Base-by-base conservation (phyloP, 345 rosid species). In the Eucalyptus curtisii region DNA sequence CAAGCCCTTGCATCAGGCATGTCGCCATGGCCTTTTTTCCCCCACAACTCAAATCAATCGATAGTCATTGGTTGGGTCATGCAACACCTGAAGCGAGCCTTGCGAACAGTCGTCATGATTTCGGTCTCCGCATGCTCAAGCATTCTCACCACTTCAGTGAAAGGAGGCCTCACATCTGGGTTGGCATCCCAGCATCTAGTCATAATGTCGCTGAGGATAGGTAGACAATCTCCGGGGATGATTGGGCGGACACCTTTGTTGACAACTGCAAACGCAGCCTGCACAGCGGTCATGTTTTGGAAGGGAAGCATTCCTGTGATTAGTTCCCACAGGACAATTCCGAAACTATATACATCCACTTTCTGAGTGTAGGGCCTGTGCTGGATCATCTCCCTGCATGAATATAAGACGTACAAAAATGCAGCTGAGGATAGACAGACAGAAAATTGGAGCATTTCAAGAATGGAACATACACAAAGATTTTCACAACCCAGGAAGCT, bases 61-160 rank as follows among this genome's bases (percentile, higher is more conserved):
- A 48, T 2, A 49, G 94, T 92, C 94, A 90, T 91, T 47, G 94
- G 94, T 15, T 90, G 92, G 44, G 92, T 71, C 15, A 92, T 87
- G 86, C 94, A 93, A 85, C 94, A 93, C 90, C 93, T 90, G 92
- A 93, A 93, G 44, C 93, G 93, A 57, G 93, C 94, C 91, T 91
- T 93, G 71, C 93, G 92, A 25, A 92, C 92, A 19, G 89, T 91
- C 9, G 92, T 93, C 90, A 91, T 86, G 89, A 92, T 88, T 88
- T 91, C 94, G 19, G 88, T 88, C 82, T 93, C 91, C 1, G 92
- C 93, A 80, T 76, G 45, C 89, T 93, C 93, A 1, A 93, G 91
- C 94, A 93, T 90, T 40, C 86, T 86, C 6, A 93, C 93, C 59
- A 92, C 89, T 42, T 91, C 93, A 13, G 90, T 49, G 13, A 93